These are phyloP conservation scores for Anthoceros angustus DNA, from an alignment of 225 moss, liverwort and hornwort species.

Conservation along the genomic window DNA sequence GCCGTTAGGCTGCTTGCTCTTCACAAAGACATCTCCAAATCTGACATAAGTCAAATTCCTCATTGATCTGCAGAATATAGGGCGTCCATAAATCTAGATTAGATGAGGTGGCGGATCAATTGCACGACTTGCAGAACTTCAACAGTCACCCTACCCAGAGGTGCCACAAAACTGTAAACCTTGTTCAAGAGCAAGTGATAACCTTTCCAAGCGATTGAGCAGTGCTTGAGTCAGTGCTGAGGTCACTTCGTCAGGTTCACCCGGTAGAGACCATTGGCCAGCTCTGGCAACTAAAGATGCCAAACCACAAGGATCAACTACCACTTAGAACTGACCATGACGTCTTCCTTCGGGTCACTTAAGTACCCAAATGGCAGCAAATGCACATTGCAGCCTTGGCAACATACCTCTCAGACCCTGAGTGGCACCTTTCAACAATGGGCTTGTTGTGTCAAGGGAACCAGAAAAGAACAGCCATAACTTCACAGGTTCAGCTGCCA, in stretches of 20 bases:
- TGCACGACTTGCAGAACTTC: background rate
- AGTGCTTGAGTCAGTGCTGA: slow-evolving; percentile 71
- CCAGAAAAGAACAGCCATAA: slow-evolving; percentile 92
- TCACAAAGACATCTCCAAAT: slow-evolving; percentile 94
- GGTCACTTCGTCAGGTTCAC: slow-evolving; percentile 63
- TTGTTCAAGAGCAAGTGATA: slow-evolving; percentile 8
- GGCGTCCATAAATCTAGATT: slow-evolving; percentile 1
- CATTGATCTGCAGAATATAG: slow-evolving; percentile 40
- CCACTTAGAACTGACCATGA: background rate
- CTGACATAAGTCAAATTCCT: slow-evolving; percentile 80
- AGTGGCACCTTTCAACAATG: slow-evolving; percentile 33
- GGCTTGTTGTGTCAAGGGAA: slow-evolving; percentile 50
- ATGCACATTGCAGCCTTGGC: background rate
- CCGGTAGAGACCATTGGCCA: slow-evolving; percentile 79
- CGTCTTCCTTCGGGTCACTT: background rate
- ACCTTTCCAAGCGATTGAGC: slow-evolving; percentile 92
- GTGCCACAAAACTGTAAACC: background rate
- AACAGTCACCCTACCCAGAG: too few relatives aligned
- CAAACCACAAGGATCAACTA: background rate
- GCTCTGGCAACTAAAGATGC: slow-evolving; percentile 42
- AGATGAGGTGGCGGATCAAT: slow-evolving; percentile 1
- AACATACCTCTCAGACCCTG: slow-evolving; percentile 69
- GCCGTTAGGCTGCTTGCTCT: slow-evolving; percentile 55
- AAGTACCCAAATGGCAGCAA: background rate
- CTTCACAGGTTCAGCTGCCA: slow-evolving; percentile 58